Base-by-base conservation (phyloP, 1,139 yeast species). In the Pichia sp. region DNA sequence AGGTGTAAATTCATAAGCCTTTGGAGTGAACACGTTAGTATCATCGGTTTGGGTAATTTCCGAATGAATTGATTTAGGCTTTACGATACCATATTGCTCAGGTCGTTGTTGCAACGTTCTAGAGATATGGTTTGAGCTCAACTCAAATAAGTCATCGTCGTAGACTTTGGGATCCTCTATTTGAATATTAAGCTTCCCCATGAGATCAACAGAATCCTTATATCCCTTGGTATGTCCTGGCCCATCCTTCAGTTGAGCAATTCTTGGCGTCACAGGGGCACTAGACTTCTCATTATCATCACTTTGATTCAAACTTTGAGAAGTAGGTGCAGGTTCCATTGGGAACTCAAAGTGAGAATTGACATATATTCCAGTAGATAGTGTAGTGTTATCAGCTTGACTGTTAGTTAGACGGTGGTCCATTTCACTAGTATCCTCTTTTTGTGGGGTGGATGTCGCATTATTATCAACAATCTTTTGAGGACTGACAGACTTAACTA, bases 331-430 rank as follows among this genome's bases (percentile, higher is more conserved):
- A 5, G 49, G 45, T 8, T 54, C 58, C 53, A 55, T 52, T 11
- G 67, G 67, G 53, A 64, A 64, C 41, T 56, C 63, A 56, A 65
- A 65, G 32, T 57, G 57, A 6, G 65, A 59, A 43, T 60, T 65
- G 10, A 65, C 67, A 52, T 57, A 55, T 5, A 65, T 53, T 51
- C 64, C 60, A 1, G 62, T 52, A 3, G 64, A 61, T 4, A 54
- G 53, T n/a, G 56, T 57, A 8, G 59, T 52, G 11, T 19, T 23
- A 38, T 52, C 50, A 16, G 8, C 34, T 32, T 45, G 32, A 19
- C 34, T 46, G 6, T 15, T 19, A 5, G 4, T 29, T 53, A 15
- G 45, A 44, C 41, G n/a, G 8, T 31, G 40, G 15, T 47, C 41
- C 30, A 13, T 29, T 47, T 4, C 11, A 7, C 2, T 5, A 34